Evolutionary conservation across 257 asterid genomes (phyloP).

Genomic region (Prunella vulgaris): DNA sequence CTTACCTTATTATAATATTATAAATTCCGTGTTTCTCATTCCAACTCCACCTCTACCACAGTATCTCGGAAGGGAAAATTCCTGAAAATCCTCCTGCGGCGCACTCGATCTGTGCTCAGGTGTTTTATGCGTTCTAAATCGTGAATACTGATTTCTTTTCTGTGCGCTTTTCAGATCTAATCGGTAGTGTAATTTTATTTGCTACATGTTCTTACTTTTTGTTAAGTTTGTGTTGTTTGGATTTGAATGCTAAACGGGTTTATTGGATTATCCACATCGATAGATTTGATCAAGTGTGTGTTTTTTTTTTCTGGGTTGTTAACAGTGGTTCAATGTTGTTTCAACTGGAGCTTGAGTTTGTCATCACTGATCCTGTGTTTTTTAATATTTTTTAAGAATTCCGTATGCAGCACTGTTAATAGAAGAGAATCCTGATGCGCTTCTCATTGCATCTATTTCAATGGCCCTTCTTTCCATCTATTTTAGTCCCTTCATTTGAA

Average conservation of each 20-base stretch:
- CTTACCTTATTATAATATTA: neutral
- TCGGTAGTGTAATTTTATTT: neutral
- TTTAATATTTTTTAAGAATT: neutral
- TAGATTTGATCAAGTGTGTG: neutral
- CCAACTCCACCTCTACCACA: neutral
- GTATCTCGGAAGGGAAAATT: neutral
- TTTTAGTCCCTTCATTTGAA: neutral
- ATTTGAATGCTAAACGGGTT: neutral
- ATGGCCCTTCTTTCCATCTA: neutral
- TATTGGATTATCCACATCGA: neutral
- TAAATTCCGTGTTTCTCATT: neutral
- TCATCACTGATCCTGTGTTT: neutral
- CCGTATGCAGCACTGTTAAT: neutral
- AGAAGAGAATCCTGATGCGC: neutral
- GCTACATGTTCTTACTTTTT: neutral
- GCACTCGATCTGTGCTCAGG: conserved; percentile 31
- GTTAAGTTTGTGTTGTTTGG: neutral
- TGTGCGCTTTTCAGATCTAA: conserved; percentile 24
- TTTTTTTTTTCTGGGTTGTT: neutral
- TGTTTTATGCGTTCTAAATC: neutral
- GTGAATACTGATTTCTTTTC: neutral
- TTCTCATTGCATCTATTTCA: neutral
- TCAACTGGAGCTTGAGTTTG: neutral
- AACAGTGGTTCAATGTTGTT: neutral
- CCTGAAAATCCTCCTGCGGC: conserved; percentile 9